Evolutionary conservation across 495 filamentous ascomycete species (phyloP), one percentile per base, ranked within the genome.

Genomic region (Clohesyomyces aquaticus): DNA sequence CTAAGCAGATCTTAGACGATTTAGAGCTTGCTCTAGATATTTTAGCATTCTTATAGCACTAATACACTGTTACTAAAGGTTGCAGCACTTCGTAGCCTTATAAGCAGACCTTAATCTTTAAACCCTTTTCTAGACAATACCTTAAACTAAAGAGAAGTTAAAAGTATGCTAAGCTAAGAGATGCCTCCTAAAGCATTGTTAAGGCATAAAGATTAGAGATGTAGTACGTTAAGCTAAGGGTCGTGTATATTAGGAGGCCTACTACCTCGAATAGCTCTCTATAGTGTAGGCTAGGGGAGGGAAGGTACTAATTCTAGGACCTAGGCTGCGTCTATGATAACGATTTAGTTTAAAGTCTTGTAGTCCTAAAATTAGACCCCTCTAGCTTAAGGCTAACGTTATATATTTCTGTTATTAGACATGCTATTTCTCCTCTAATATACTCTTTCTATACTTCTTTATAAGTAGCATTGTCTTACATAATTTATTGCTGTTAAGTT

Each of bases 171-270:
- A 23, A 53, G 50, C 25, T 53, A 23, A 53, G 50, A 53, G 50
- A 53, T 53, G 50, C 50, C 50, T 53, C 21, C 50, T 23, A 53
- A 53, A 53, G 50, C 28, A 53, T 53, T 53, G 25, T 53, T 53
- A 35, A 53, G 50, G 23, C 50, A 53, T 23, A 53, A 53, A 53
- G 50, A 53, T 53, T 53, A 23, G 50, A 53, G 50, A 53, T 53
- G 50, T 23, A 53, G 50, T 53, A 53, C 21, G 50, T 53, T 53
- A 53, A 53, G 50, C 50, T 22, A 6, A 53, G 50, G 50, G 50
- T 35, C 21, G 50, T 53, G 50, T 53, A 53, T 35, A 26, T 53
- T 53, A 28, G 50, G 50, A 53, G 50, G 50, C 50, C 50, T 53
- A 53, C 50, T 22, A 53, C 50, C 22, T 53, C 21, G 21, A 35